Percentiles rank a stretch among this genome's conserved stretches.
These are phyloP conservation scores for Jasminum sambac DNA, from an alignment of 257 asterid species.

Conservation along the genomic window DNA sequence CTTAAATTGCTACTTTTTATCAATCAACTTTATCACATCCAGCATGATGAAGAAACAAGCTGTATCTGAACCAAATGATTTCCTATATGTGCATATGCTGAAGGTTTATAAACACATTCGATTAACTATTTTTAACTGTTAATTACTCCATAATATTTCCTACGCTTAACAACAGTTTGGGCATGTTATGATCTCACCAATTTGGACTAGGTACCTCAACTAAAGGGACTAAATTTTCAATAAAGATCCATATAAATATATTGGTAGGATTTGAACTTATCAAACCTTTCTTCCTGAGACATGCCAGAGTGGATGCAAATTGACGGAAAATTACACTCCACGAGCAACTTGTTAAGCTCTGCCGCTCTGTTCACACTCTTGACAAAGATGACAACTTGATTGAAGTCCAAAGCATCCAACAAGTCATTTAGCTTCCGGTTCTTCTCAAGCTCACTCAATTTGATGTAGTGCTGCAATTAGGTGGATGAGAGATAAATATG, in stretches of 20 bases:
- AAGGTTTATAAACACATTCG: neutral
- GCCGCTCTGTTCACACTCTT: slow-evolving; percentile 90
- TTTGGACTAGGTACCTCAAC: neutral
- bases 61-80: neutral
- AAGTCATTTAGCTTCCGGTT: slow-evolving; percentile 86
- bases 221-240: neutral
- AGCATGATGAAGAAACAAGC: neutral
- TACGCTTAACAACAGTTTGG: neutral
- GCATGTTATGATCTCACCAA: neutral
- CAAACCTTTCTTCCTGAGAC: slow-evolving; percentile 93
- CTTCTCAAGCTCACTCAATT: slow-evolving; percentile 83
- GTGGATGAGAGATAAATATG: slow-evolving; percentile 1
- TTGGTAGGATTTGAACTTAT: neutral
- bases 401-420: slow-evolving; percentile 91
- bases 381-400: slow-evolving; percentile 89
- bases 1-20: neutral
- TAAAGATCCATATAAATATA: neutral
- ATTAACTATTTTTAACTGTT: neutral
- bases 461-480: slow-evolving; percentile 83
- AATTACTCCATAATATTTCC: neutral
- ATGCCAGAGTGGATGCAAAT: slow-evolving; percentile 96
- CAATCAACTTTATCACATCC: neutral
- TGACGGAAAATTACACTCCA: slow-evolving; percentile 89
- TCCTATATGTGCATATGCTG: neutral
- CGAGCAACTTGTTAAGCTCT: slow-evolving; percentile 84